Conservation (phyloP, 768 basidiomycete genomes). For the Trametes punicea region DNA sequence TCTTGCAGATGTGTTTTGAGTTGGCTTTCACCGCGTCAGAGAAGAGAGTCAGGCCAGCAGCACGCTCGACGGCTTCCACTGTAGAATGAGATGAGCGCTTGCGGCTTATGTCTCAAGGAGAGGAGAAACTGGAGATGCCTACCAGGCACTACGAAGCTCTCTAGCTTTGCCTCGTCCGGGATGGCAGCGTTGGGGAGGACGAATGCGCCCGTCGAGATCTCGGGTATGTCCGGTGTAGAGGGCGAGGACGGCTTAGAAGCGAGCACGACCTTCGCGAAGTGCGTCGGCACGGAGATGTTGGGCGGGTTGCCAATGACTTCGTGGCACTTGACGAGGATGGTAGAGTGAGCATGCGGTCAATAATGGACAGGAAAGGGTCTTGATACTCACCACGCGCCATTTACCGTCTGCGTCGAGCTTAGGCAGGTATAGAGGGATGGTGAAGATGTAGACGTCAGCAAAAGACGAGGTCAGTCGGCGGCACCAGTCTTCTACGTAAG, state of each 20-base stretch:
- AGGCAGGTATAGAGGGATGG: slow-evolving; percentile 94
- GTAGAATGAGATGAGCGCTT: slow-evolving; percentile 1
- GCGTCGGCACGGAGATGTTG: slow-evolving; percentile 90
- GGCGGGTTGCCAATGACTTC: slow-evolving; percentile 95
- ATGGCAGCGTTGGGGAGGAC: slow-evolving; percentile 95
- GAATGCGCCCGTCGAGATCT: slow-evolving; percentile 89
- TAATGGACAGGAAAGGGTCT: background rate
- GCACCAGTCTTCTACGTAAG: slow-evolving; percentile 95
- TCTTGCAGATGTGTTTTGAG: slow-evolving; percentile 86
- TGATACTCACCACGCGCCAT: slow-evolving; percentile 81
- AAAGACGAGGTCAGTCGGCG: slow-evolving; percentile 83
- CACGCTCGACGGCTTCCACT: slow-evolving; percentile 93
- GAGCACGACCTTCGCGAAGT: slow-evolving; percentile 95
- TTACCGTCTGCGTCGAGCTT: slow-evolving; percentile 84
- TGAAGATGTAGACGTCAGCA: slow-evolving; percentile 96
- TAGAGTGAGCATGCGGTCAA: background rate
- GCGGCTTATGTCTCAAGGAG: background rate
- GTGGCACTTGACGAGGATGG: slow-evolving; percentile 64
- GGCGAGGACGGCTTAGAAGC: slow-evolving; percentile 73
- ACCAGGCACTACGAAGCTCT: slow-evolving; percentile 83
- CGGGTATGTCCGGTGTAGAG: slow-evolving; percentile 61
- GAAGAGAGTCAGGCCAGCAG: slow-evolving; percentile 86
- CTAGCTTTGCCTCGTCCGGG: slow-evolving; percentile 75
- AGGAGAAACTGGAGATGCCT: slow-evolving; percentile 22
- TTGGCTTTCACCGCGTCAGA: slow-evolving; percentile 70